Conservation (phyloP, 148 eudicot genomes). For the Pharnaceum exiguum region DNA sequence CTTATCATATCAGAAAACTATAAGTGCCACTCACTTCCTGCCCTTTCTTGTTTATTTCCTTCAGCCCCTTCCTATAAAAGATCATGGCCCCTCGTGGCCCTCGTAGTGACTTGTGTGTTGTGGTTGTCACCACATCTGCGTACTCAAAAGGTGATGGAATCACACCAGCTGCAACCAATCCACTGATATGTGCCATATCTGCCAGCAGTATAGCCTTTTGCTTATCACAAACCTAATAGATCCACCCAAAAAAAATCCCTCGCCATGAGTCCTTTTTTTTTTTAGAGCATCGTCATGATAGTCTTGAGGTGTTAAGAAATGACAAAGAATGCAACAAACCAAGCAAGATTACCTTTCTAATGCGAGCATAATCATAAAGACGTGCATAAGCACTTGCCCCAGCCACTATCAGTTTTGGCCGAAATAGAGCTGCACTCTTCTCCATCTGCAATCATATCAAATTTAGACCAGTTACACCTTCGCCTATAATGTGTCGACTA, state of each 20-base stretch:
- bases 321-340: not conserved
- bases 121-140: constrained; percentile 95
- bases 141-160: constrained; percentile 95
- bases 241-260: not conserved
- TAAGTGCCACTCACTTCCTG: constrained; percentile 27
- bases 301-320: no score
- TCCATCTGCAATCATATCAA: constrained; percentile 59
- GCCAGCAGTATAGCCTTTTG: constrained; percentile 92
- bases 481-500: no score
- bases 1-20: not conserved
- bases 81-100: constrained; percentile 99
- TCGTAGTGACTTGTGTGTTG: constrained; percentile 96
- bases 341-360: constrained; percentile 60
- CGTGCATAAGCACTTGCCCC: constrained; percentile 99
- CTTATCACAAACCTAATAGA: constrained; percentile 78
- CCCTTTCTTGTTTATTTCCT: constrained; percentile 48
- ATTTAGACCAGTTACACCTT: not conserved
- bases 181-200: constrained; percentile 99
- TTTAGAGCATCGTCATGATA: no score
- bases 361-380: constrained; percentile 84
- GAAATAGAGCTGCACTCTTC: constrained; percentile 90
- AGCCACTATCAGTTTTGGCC: constrained; percentile 96
- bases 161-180: constrained; percentile 91
- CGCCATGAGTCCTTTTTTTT: no score
- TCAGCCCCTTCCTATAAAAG: constrained; percentile 83